Percentiles rank a stretch among this genome's conserved stretches.
phyloP scores from a whole-genome alignment of 2,329 filamentous ascomycete species.

The Falciphora oryzae region DNA sequence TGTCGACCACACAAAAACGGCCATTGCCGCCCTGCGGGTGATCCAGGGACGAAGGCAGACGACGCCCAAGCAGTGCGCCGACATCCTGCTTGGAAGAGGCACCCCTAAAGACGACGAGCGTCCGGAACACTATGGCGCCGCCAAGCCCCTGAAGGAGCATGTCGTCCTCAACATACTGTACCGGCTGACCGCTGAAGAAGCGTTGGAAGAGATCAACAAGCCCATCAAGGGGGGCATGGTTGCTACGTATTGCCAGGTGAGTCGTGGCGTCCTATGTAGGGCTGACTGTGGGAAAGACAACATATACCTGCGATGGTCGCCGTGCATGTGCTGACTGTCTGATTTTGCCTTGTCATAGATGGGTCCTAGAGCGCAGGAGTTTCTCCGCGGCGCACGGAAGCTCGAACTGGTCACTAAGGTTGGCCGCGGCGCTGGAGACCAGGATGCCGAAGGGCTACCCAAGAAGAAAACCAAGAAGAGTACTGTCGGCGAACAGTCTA shows the following conservation, averaged over 20 bases:
- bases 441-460: slow-evolving; percentile 14
- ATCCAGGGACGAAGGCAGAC: slow-evolving; percentile 57
- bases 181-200: slow-evolving; percentile 66
- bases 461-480: slow-evolving; percentile 28
- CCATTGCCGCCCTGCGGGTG: slow-evolving; percentile 63
- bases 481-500: slow-evolving; percentile 11
- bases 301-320: neutral
- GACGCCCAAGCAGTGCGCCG: slow-evolving; percentile 75
- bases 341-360: slow-evolving; percentile 21
- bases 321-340: neutral
- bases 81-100: slow-evolving; percentile 70
- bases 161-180: slow-evolving; percentile 84
- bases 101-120: slow-evolving; percentile 50
- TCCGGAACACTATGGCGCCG: slow-evolving; percentile 58
- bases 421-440: slow-evolving; percentile 19
- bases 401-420: slow-evolving; percentile 36
- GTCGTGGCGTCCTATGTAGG: slow-evolving; percentile 22
- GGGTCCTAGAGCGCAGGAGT: slow-evolving; percentile 35
- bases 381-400: slow-evolving; percentile 38
- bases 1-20: slow-evolving; percentile 72
- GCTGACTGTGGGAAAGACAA: neutral
- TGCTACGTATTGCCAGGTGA: slow-evolving; percentile 66
- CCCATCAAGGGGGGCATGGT: slow-evolving; percentile 58
- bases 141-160: slow-evolving; percentile 62
- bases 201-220: slow-evolving; percentile 64